Percentiles rank a stretch among this genome's conserved stretches.
phyloP scores from a whole-genome alignment of 345 rosid species.

The Capsella bursapastoris region DNA sequence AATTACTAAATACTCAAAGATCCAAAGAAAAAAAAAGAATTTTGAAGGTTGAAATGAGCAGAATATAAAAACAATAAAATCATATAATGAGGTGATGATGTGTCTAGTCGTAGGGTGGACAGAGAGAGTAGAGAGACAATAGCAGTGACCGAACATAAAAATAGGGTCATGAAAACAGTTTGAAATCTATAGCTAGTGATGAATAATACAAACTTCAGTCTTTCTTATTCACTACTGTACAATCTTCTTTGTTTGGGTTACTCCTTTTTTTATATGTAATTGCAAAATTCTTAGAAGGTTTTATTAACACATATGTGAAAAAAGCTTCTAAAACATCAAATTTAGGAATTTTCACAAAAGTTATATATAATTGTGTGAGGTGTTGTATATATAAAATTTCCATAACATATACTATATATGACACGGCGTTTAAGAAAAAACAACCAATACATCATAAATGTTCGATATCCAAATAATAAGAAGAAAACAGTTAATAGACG shows the following conservation, averaged over 20 bases:
- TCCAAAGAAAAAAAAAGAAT: not conserved
- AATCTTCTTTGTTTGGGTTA: conserved; percentile 1
- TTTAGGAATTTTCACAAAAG: not conserved
- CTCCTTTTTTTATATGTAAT: not conserved
- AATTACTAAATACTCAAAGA: not conserved
- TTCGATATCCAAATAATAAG: conserved; percentile 2
- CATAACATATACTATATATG: no score
- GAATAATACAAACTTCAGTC: conserved; percentile 25
- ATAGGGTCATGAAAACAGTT: conserved; percentile 34
- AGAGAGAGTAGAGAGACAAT: conserved; percentile 46
- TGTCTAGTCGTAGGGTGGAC: conserved; percentile 48
- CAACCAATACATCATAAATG: no score
- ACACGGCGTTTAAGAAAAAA: no score
- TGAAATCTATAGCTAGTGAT: conserved; percentile 20
- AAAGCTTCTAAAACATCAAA: not conserved
- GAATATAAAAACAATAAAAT: conserved; percentile 10
- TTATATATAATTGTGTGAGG: no score
- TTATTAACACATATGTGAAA: not conserved
- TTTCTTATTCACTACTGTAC: conserved; percentile 13
- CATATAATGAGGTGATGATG: conserved; percentile 47
- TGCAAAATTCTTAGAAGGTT: not conserved
- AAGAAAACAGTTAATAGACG: conserved; percentile 27
- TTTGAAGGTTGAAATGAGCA: not conserved
- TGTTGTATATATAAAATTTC: no score
- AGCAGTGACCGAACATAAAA: conserved; percentile 40